phyloP scores from a whole-genome alignment of 1,284 basidiomycete genomes.

The Apiotrichum domesticum region DNA sequence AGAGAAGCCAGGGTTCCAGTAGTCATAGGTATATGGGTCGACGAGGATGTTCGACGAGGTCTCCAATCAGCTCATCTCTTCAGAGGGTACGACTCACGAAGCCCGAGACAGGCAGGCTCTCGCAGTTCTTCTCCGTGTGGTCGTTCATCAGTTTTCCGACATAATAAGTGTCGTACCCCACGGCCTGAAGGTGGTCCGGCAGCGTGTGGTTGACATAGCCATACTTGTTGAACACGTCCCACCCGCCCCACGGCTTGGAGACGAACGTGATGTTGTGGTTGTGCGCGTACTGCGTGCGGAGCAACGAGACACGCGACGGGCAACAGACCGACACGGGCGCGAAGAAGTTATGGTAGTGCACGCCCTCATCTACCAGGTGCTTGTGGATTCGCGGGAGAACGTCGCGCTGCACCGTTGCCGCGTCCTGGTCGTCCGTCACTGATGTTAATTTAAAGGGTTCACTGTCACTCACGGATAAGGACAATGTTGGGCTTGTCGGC shows the following conservation, averaged over 20 bases:
- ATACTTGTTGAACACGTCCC: conserved; percentile 31
- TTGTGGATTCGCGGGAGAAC: conserved; percentile 21
- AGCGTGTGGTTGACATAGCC: conserved; percentile 30
- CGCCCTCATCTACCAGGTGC: conserved; percentile 23
- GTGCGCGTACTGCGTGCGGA: conserved; percentile 32
- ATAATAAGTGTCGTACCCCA: conserved; percentile 36
- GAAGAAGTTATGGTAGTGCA: conserved; percentile 28
- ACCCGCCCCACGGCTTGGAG: conserved; percentile 28
- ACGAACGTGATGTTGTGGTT: conserved; percentile 38
- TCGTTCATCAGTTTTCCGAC: conserved; percentile 39
- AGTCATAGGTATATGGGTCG: conserved; percentile 39
- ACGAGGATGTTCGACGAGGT: conserved; percentile 30
- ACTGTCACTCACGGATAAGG: conserved; percentile 19
- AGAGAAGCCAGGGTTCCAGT: conserved; percentile 26
- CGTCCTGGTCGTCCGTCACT: conserved; percentile 33
- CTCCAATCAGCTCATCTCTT: conserved; percentile 4
- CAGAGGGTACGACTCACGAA: neutral
- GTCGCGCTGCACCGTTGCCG: conserved; percentile 11
- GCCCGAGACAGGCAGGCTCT: conserved; percentile 19
- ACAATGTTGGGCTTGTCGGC: conserved; percentile 24
- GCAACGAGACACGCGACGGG: conserved; percentile 28
- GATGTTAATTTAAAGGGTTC: neutral
- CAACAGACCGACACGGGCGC: conserved; percentile 32
- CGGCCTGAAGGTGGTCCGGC: conserved; percentile 29
- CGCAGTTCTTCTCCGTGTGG: conserved; percentile 27